Evolutionary conservation across 306 rosid species (phyloP).

Genomic region (Dalbergia cochinchinensis): DNA sequence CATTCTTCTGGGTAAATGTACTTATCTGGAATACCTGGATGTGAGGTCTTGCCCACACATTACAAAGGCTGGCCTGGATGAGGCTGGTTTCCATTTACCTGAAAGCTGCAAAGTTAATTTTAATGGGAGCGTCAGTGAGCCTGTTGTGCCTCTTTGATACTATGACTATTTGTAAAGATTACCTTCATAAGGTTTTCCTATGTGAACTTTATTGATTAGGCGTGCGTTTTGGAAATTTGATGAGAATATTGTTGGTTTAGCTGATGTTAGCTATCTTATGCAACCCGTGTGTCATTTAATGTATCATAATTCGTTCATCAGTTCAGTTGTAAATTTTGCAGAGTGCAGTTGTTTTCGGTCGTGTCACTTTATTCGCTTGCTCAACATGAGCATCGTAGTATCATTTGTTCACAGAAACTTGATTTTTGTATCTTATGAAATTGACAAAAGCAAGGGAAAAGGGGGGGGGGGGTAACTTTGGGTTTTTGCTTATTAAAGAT

Average conservation of each 20-base stretch:
- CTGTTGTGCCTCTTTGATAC: conserved; percentile 58
- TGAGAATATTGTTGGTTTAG: background rate
- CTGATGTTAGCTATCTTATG: conserved; percentile 38
- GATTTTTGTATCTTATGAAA: background rate
- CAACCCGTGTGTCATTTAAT: conserved; percentile 22
- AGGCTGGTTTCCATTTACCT: conserved; percentile 81
- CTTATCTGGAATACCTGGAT: conserved; percentile 74
- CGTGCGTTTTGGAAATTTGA: conserved; percentile 38
- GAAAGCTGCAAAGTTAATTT: conserved; percentile 78
- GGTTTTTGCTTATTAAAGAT: too few relatives aligned
- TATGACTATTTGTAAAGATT: conserved; percentile 30
- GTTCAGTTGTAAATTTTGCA: conserved; percentile 34
- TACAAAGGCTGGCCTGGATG: conserved; percentile 78
- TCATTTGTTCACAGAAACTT: background rate
- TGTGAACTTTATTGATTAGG: conserved; percentile 34
- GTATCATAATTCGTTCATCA: conserved; percentile 38
- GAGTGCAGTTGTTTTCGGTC: conserved; percentile 14
- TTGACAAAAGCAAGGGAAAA: background rate
- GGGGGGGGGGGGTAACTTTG: background rate
- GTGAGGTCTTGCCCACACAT: conserved; percentile 87
- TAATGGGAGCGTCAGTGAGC: conserved; percentile 70
- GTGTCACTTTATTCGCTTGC: background rate
- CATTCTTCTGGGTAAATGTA: conserved; percentile 71
- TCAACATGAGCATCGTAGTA: background rate
- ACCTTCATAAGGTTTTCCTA: conserved; percentile 1